These are phyloP conservation scores for Sporothrix inflata DNA, from an alignment of 2,329 filamentous ascomycete genomes.

Conservation along the genomic window DNA sequence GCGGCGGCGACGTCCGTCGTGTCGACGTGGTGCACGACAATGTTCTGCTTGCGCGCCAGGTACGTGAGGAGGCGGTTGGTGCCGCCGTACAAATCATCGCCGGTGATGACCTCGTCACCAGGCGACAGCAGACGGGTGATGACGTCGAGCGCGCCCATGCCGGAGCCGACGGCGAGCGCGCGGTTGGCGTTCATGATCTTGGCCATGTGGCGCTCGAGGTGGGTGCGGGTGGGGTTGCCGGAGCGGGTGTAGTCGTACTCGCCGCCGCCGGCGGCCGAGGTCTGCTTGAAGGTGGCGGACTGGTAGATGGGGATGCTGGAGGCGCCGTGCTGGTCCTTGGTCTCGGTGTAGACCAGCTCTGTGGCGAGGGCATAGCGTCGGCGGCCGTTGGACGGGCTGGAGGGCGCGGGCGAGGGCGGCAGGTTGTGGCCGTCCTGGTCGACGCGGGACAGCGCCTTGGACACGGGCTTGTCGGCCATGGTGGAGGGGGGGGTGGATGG, in stretches of 20 bases:
- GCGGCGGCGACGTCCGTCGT: conserved; percentile 80
- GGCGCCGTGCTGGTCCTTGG: conserved; percentile 94
- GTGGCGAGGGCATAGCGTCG: conserved; percentile 90
- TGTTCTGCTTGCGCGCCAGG: conserved; percentile 84
- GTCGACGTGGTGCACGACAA: conserved; percentile 94
- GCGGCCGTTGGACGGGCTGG: conserved; percentile 81
- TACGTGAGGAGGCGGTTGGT: conserved; percentile 93
- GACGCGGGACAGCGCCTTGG: conserved; percentile 62
- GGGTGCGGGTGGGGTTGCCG: conserved; percentile 93
- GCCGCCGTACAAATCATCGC: conserved; percentile 95
- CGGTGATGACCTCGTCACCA: conserved; percentile 95
- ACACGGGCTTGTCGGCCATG: conserved; percentile 45
- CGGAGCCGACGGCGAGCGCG: conserved; percentile 89
- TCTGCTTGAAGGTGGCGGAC: conserved; percentile 97
- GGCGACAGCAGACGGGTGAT: conserved; percentile 88
- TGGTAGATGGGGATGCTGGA: conserved; percentile 98
- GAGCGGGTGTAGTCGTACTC: conserved; percentile 99
- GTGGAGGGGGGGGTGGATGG: not conserved
- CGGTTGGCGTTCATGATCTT: conserved; percentile 98
- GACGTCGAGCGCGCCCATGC: conserved; percentile 96
- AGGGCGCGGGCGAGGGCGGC: conserved; percentile 90
- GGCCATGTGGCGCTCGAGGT: conserved; percentile 92
- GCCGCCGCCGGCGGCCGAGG: conserved; percentile 74
- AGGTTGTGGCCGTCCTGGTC: conserved; percentile 84
- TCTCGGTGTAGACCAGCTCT: conserved; percentile 94